phyloP scores from a whole-genome alignment of 1,284 basidiomycete species.

The Cryptococcus deneoformans region DNA sequence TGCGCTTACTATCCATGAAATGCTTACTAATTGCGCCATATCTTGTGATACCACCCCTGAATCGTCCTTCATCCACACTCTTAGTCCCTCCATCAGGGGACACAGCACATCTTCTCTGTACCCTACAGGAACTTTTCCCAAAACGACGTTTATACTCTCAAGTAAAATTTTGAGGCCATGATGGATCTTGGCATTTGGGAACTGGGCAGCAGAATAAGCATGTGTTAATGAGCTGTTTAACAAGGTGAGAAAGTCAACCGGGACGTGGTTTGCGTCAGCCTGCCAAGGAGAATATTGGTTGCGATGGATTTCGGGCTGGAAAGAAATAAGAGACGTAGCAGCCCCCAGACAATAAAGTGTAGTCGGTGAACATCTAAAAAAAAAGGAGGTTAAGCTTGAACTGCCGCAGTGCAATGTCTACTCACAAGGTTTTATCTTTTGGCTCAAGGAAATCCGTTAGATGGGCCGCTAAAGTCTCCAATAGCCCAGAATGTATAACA shows the following conservation, averaged over 20 bases:
- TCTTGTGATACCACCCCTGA: constrained; percentile 5
- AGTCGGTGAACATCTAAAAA: constrained; percentile 24
- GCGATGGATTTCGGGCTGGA: constrained; percentile 14
- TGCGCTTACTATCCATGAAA: not conserved
- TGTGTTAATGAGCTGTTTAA: constrained; percentile 25
- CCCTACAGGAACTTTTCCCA: constrained; percentile 10
- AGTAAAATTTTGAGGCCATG: not conserved
- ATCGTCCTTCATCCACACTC: constrained; percentile 28
- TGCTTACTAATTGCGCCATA: constrained; percentile 11
- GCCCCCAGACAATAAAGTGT: constrained; percentile 36
- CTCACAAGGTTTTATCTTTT: constrained; percentile 22
- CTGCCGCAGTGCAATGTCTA: not conserved
- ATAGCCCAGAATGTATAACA: constrained; percentile 39
- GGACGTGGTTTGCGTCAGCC: constrained; percentile 36
- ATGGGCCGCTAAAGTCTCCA: constrained; percentile 41
- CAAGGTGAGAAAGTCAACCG: constrained; percentile 36
- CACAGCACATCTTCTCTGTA: constrained; percentile 16
- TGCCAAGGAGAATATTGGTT: constrained; percentile 28
- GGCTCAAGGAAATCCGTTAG: constrained; percentile 29
- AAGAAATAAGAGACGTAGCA: constrained; percentile 26
- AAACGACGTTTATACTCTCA: constrained; percentile 4
- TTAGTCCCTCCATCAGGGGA: constrained; percentile 14
- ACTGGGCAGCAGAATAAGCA: constrained; percentile 16
- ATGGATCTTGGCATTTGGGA: constrained; percentile 1
- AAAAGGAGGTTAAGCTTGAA: constrained; percentile 6